Base-by-base conservation (phyloP, 345 rosid genomes). In the Salix brachista region DNA sequence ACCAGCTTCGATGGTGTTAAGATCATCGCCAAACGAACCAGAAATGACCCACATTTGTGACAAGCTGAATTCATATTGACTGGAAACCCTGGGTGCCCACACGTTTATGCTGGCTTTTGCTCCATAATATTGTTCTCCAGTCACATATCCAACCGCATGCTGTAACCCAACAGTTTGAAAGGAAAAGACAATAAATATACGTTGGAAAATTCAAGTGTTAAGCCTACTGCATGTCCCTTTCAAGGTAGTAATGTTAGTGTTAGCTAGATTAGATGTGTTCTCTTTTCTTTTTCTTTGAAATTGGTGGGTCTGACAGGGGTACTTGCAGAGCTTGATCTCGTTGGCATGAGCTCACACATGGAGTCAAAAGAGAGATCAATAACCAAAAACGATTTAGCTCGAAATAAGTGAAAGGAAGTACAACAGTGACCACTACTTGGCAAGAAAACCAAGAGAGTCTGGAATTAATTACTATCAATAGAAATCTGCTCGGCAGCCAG, bases 1-100 rank as follows among this genome's bases (percentile, higher is more conserved):
- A 52, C 99, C 99, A 75, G 99, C 97, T 88, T 96, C 99, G 65
- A 96, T 96, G 76, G 99, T 96, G 82, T 96, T 96, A 60, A 96
- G 98, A 82, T 96, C 99, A 58, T 91, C 81, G 0, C 92, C 92
- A 54, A 96, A 96, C 0, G 98, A 92, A 58, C 99, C 99, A 25
- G 99, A 93, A 65, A 96, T 92, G 78, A 96, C 90, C 99, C 99
- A 96, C 84, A 96, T 70, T 41, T 96, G 99, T 12, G 99, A 96
- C 76, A 96, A 78, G 86, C 98, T 94, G 81, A 96, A 96, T 76
- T 96, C 99, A 72, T 90, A 87, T 73, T 87, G 93, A 81, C 90
- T 91, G 2, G 84, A 66, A n/a, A 96, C 99, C 17, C 62, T 81
- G 9, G 99, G 99, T 13, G 94, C 83, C 99, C 99, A 96, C 61